A percentile compares a stretch with the other conserved stretches of the same genome.
phyloP scores from a whole-genome alignment of 345 rosid species.

The Salix brachista region DNA sequence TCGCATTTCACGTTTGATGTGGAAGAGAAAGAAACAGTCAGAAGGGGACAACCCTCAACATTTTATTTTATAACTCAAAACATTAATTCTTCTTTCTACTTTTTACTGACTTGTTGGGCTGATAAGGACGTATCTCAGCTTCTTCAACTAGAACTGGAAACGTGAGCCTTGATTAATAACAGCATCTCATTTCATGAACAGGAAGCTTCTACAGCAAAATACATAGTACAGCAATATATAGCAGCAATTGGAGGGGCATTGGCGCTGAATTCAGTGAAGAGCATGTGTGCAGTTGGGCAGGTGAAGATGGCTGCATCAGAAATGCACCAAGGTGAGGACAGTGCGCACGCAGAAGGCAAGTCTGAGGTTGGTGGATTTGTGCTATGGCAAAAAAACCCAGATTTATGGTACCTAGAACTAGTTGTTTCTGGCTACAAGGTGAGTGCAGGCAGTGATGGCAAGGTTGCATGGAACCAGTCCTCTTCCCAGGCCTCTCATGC shows the following conservation, averaged over 20 bases:
- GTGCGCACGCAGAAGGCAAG: conserved; percentile 40
- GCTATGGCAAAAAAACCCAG: conserved; percentile 89
- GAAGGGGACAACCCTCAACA: neutral
- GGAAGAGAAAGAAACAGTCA: neutral
- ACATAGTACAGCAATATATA: conserved; percentile 76
- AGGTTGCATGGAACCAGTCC: conserved; percentile 87
- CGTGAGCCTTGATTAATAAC: neutral
- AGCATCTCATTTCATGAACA: conserved; percentile 14
- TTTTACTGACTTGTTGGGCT: neutral
- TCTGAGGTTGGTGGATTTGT: conserved; percentile 87
- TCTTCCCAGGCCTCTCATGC: conserved; percentile 79
- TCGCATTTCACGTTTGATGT: neutral
- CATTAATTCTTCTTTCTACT: neutral
- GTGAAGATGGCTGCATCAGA: conserved; percentile 81
- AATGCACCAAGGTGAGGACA: conserved; percentile 57
- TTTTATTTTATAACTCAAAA: neutral
- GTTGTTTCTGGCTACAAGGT: conserved; percentile 84
- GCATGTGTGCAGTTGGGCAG: conserved; percentile 88
- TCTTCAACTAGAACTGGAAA: neutral
- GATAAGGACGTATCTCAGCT: neutral
- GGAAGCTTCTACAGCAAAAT: conserved; percentile 85
- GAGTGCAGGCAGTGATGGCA: conserved; percentile 89
- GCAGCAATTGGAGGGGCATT: conserved; percentile 79
- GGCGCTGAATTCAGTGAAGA: conserved; percentile 50
- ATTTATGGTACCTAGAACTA: conserved; percentile 75